These are phyloP conservation scores for Penium margaritaceum DNA, from an alignment of 139 green algal species.

Conservation along the genomic window DNA sequence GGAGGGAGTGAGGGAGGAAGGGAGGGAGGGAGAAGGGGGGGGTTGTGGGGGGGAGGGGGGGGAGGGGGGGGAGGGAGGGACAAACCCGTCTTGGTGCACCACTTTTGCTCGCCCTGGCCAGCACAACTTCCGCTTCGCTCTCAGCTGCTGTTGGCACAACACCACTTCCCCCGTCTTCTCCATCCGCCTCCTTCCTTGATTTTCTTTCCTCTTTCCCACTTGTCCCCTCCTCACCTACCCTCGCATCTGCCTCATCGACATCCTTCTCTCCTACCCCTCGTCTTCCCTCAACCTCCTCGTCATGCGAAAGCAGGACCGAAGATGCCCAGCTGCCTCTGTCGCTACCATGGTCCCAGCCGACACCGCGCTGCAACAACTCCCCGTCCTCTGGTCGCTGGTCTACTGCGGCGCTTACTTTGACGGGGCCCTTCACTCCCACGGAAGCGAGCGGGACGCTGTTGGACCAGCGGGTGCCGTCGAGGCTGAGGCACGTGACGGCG, in stretches of 20 bases:
- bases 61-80: background rate
- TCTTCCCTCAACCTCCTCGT: too few relatives aligned
- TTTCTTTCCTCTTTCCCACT: too few relatives aligned
- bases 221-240: too few relatives aligned
- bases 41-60: background rate
- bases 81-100: background rate
- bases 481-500: background rate
- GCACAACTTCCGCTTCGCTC: background rate
- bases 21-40: background rate
- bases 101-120: too few relatives aligned
- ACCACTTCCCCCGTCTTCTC: background rate
- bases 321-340: too few relatives aligned
- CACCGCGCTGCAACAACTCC: background rate
- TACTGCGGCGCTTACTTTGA: background rate
- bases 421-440: conserved; percentile 23
- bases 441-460: conserved; percentile 25
- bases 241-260: too few relatives aligned
- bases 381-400: background rate
- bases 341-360: too few relatives aligned
- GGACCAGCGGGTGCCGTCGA: conserved; percentile 12
- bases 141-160: background rate
- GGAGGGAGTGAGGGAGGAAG: background rate
- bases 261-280: too few relatives aligned
- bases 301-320: too few relatives aligned
- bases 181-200: too few relatives aligned